A percentile compares a stretch with the other conserved stretches of the same genome.
These are phyloP conservation scores for Eutrema yunnanense DNA, from an alignment of 345 rosid species.

Conservation along the genomic window DNA sequence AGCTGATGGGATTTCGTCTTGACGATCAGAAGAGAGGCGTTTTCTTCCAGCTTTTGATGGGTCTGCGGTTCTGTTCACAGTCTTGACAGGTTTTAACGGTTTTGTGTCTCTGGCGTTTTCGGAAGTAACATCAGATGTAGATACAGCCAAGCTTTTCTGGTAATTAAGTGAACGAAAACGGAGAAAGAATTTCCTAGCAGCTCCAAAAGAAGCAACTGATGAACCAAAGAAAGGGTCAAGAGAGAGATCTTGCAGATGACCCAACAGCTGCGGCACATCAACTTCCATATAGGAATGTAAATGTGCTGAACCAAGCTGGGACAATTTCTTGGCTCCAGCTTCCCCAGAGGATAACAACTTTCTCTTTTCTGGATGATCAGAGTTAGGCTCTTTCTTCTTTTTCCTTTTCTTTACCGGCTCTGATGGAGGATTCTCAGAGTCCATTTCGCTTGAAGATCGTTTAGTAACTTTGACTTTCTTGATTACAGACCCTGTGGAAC, in stretches of 20 bases:
- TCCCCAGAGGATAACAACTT: constrained; percentile 43
- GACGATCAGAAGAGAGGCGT: constrained; percentile 75
- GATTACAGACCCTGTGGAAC: constrained; percentile 33
- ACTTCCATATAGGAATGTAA: constrained; percentile 31
- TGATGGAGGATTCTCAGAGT: constrained; percentile 34
- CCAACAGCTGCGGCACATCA: constrained; percentile 52
- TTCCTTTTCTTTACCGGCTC: constrained; percentile 60
- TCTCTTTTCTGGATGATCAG: constrained; percentile 48
- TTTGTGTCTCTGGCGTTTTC: constrained; percentile 39
- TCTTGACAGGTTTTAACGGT: constrained; percentile 46
- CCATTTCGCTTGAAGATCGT: constrained; percentile 39
- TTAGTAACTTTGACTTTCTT: constrained; percentile 53
- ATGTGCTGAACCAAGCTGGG: constrained; percentile 28
- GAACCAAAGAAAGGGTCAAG: constrained; percentile 60
- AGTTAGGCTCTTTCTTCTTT: constrained; percentile 49
- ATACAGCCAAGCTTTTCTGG: constrained; percentile 68
- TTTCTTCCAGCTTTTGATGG: constrained; percentile 66
- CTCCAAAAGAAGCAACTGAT: constrained; percentile 39
- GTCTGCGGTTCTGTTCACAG: constrained; percentile 44
- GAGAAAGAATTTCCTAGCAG: constrained; percentile 52
- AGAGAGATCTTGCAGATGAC: constrained; percentile 70
- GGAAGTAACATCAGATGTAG: constrained; percentile 35
- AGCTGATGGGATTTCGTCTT: constrained; percentile 67
- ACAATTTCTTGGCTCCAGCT: constrained; percentile 35
- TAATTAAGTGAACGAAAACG: constrained; percentile 66